Conservation (phyloP, 345 rosid species). For the Linum usitatissimum region DNA sequence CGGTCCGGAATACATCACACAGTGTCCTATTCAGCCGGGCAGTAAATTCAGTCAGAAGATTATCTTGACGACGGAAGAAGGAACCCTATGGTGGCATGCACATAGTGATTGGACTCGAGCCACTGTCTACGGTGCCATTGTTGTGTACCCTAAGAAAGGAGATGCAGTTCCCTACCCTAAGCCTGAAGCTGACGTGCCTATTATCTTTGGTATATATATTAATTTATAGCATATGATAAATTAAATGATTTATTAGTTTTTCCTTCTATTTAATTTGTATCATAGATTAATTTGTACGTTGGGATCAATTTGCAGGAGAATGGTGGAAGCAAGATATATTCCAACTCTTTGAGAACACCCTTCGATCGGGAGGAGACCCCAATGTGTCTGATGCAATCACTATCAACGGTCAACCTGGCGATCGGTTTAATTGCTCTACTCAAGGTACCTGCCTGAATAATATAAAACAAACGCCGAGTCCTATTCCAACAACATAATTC, state of each 20-base stretch:
- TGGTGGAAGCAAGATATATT: slow-evolving; percentile 7
- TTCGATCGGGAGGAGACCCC: slow-evolving; percentile 2
- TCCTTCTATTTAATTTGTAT: too few species aligned
- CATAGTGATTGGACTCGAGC: slow-evolving; percentile 5
- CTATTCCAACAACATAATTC: too few species aligned
- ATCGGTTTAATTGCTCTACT: background rate
- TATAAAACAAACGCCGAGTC: background rate
- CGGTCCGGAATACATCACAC: slow-evolving; percentile 5
- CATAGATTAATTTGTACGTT: too few species aligned
- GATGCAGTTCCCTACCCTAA: background rate
- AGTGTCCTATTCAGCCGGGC: slow-evolving; percentile 1
- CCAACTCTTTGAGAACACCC: background rate
- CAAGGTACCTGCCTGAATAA: background rate
- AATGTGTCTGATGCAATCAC: background rate
- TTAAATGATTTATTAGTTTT: too few species aligned
- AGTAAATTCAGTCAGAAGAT: background rate
- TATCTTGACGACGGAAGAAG: background rate
- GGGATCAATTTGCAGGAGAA: background rate
- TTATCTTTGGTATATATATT: slow-evolving; percentile 3
- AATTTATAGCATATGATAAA: background rate
- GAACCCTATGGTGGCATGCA: slow-evolving; percentile 10
- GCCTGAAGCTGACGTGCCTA: background rate
- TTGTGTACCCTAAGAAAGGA: slow-evolving; percentile 1
- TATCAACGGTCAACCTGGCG: slow-evolving; percentile 5
- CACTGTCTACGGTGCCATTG: slow-evolving; percentile 7